Evolutionary conservation across 148 eudicot species (phyloP).

Genomic region (Rhododendron kiyosumense): DNA sequence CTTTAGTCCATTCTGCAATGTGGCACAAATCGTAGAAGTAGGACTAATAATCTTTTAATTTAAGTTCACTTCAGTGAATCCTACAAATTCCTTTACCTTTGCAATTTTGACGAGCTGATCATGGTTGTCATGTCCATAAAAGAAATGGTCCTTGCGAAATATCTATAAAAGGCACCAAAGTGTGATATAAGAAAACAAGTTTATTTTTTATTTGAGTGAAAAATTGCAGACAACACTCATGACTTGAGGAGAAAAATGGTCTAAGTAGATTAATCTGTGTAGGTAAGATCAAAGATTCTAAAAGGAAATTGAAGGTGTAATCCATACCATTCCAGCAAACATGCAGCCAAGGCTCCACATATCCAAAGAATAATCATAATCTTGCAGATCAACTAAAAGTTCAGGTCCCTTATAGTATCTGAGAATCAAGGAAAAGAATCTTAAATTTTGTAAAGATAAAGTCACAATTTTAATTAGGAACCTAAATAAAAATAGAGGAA

Average conservation of each 20-base stretch:
- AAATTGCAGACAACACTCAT: not conserved
- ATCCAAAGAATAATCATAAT: slow-evolving; percentile 26
- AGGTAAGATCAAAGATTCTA: not conserved
- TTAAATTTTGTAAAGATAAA: not conserved
- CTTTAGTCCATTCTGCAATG: not conserved
- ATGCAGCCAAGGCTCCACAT: slow-evolving; percentile 33
- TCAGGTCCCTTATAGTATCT: slow-evolving; percentile 31
- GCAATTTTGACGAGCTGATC: slow-evolving; percentile 30
- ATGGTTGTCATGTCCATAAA: slow-evolving; percentile 31
- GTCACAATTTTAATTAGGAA: not conserved
- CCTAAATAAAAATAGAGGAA: not conserved
- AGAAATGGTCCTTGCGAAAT: slow-evolving; percentile 29
- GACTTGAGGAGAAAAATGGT: not conserved
- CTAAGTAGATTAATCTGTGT: not conserved
- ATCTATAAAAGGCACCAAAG: slow-evolving; percentile 9
- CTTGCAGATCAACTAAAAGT: slow-evolving; percentile 28
- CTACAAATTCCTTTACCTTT: slow-evolving; percentile 11
- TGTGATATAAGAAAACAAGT: not conserved
- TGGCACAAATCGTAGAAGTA: not conserved
- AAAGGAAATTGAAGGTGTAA: not conserved
- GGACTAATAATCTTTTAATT: not conserved
- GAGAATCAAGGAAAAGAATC: slow-evolving; percentile 4
- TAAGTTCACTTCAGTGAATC: not conserved
- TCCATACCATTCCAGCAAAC: slow-evolving; percentile 29
- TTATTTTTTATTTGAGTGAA: not conserved